phyloP scores from a whole-genome alignment of 805 yeast genomes.

The Candida tammaniensis region DNA sequence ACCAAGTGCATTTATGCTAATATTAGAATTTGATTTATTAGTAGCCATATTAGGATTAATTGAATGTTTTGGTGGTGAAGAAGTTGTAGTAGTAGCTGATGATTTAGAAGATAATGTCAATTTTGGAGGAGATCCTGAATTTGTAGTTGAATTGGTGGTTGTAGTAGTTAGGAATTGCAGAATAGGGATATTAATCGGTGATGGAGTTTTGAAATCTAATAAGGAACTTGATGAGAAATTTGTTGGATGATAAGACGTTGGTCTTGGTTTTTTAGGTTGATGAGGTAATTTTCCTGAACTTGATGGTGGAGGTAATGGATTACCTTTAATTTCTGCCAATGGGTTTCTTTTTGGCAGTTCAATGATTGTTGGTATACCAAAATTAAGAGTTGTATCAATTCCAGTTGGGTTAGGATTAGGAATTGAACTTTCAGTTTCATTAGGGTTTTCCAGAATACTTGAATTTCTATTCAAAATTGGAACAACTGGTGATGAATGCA shows the following conservation, averaged over 20 bases:
- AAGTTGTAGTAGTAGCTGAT: constrained; percentile 5
- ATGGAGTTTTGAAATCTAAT: constrained; percentile 28
- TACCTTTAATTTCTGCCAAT: constrained; percentile 9
- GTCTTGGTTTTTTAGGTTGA: constrained; percentile 62
- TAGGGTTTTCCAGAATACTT: too few species aligned
- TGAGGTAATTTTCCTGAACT: constrained; percentile 36
- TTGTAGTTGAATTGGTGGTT: constrained; percentile 9
- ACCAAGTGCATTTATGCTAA: constrained; percentile 2
- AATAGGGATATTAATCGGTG: constrained; percentile 28
- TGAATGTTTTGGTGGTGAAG: constrained; percentile 7
- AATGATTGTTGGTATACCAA: constrained; percentile 11
- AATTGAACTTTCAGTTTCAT: too few species aligned
- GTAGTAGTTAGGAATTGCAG: constrained; percentile 12
- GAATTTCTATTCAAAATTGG: too few species aligned
- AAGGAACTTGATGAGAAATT: constrained; percentile 38
- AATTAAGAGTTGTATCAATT: constrained; percentile 3
- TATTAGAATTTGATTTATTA: constrained; percentile 1
- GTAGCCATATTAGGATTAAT: constrained; percentile 10
- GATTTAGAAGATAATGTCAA: constrained; percentile 8
- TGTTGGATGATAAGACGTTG: constrained; percentile 81
- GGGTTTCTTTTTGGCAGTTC: constrained; percentile 17
- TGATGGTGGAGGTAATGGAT: constrained; percentile 1
- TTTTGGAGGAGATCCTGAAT: constrained; percentile 6
- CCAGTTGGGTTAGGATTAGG: neutral
- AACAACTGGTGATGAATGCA: constrained; percentile 3